Base-by-base conservation (phyloP, 441 rosid species). In the Bruguiera hainesii region DNA sequence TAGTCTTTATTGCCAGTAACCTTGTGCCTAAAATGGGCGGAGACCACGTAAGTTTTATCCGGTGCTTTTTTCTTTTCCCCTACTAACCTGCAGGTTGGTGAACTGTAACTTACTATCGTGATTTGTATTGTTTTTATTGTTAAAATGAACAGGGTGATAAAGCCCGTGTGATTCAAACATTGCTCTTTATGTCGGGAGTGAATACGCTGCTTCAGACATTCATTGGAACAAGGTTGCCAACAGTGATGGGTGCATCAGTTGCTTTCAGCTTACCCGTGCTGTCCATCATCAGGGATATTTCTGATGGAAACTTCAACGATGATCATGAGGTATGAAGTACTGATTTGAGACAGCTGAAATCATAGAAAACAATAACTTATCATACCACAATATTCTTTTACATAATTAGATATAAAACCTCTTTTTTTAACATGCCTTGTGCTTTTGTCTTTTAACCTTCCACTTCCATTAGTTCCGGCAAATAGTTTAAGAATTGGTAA, bases 11-110 rank as follows among this genome's bases (percentile, higher is more conserved):
- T 69, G 83, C 89, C 72, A 84, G 70, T 75, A 69, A 55, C 64
- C 87, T 94, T 39, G 98, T 94, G 71, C 82, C 88, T 33, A 82
- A 8, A 58, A 91, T 91, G 98, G 97, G 98, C 62, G 98, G 98
- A 56, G 71, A 71, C 77, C 35, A 84, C 78, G 98, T 93, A 84
- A 71, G 95, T 69, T 61, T 59, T 66, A 7, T n/a, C 37, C 28
- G 29, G 35, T 1, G 1, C 65, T 19, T 66, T 35, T 39, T 28
- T 51, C n/a, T 23, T 16, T 15, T 31, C 35, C 11, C 20, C 23
- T 52, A 52, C 20, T 52, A 25, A 21, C 18, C n/a, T 52, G 6
- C 13, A 4, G 7, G 23, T 18, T 51, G 37, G 52, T 64, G 69
- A 49, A 33, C 37, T 37, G 42, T 25, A 46, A 37, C 31, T 20